These are phyloP conservation scores for Geotrichum cucujoidarum DNA, from an alignment of 1,139 yeast species.

Conservation along the genomic window DNA sequence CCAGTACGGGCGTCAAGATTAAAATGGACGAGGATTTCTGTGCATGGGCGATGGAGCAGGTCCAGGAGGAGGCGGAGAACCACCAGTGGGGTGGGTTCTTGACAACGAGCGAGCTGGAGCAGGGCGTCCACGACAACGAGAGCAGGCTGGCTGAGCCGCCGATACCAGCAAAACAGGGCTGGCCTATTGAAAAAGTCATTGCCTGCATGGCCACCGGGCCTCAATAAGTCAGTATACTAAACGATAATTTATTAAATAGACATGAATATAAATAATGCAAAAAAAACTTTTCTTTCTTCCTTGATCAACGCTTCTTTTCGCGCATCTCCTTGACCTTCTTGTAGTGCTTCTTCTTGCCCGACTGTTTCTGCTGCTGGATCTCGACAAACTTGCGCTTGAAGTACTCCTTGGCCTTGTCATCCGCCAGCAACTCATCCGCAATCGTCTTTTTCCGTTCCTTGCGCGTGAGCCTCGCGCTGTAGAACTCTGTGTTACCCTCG, in stretches of 20 bases:
- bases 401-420: conserved; percentile 63
- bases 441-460: conserved; percentile 72
- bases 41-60: conserved; percentile 55
- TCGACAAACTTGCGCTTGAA: conserved; percentile 81
- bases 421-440: conserved; percentile 76
- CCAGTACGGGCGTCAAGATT: conserved; percentile 12
- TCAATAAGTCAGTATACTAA: neutral
- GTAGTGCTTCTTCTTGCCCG: conserved; percentile 69
- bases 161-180: conserved; percentile 15
- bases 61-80: conserved; percentile 50
- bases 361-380: conserved; percentile 66
- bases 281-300: conserved; percentile 23
- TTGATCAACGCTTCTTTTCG: conserved; percentile 39
- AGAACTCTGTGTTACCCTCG: conserved; percentile 77
- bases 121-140: conserved; percentile 36
- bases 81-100: conserved; percentile 60
- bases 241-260: conserved; percentile 2
- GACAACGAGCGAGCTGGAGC: conserved; percentile 48
- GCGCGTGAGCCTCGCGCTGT: conserved; percentile 61
- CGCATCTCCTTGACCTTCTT: conserved; percentile 62
- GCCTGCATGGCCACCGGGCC: conserved; percentile 30
- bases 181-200: conserved; percentile 32
- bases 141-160: conserved; percentile 18
- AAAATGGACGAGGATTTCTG: conserved; percentile 31
- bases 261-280: conserved; percentile 9